These are phyloP conservation scores for Penicillium sp. DNA, from an alignment of 2,329 filamentous ascomycete species.

Conservation along the genomic window DNA sequence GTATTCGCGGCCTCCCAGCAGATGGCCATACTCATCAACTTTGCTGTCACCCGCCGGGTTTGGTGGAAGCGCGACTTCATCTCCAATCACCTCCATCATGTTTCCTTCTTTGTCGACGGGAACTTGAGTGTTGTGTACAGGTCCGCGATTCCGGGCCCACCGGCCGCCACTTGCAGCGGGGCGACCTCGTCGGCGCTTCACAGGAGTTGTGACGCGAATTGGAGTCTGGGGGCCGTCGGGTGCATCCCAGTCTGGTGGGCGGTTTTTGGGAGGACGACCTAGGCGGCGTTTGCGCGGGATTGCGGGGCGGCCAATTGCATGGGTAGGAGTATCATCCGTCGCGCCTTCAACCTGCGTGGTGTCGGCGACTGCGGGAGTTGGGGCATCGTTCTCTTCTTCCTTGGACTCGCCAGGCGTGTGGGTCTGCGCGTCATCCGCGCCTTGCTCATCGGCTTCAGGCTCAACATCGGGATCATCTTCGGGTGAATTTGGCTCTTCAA, in stretches of 20 bases:
- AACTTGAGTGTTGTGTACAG: constrained; percentile 76
- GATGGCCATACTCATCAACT: constrained; percentile 83
- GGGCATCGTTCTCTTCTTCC: constrained; percentile 48
- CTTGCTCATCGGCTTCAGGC: constrained; percentile 19
- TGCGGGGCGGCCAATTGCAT: constrained; percentile 54
- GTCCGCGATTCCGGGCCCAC: constrained; percentile 73
- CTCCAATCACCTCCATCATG: constrained; percentile 83
- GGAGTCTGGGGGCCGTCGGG: constrained; percentile 51
- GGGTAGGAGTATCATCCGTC: constrained; percentile 53
- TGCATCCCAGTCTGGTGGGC: constrained; percentile 74
- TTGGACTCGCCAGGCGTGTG: constrained; percentile 20
- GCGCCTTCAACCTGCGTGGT: constrained; percentile 49
- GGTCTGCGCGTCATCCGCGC: constrained; percentile 34
- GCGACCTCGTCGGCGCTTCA: constrained; percentile 60
- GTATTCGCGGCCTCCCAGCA: constrained; percentile 85
- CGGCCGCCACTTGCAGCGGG: constrained; percentile 60
- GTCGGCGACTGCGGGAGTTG: constrained; percentile 39
- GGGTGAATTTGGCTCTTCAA: constrained; percentile 20
- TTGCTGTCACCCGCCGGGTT: constrained; percentile 89
- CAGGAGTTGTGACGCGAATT: constrained; percentile 53
- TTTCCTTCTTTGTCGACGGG: constrained; percentile 93
- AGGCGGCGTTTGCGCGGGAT: constrained; percentile 71
- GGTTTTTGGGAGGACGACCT: constrained; percentile 84
- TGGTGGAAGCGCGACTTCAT: constrained; percentile 86
- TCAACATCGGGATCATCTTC: constrained; percentile 29